Evolutionary conservation across 2,329 filamentous ascomycete genomes (phyloP), one percentile per base, ranked within the genome.

Genomic region (Neurospora crassa): DNA sequence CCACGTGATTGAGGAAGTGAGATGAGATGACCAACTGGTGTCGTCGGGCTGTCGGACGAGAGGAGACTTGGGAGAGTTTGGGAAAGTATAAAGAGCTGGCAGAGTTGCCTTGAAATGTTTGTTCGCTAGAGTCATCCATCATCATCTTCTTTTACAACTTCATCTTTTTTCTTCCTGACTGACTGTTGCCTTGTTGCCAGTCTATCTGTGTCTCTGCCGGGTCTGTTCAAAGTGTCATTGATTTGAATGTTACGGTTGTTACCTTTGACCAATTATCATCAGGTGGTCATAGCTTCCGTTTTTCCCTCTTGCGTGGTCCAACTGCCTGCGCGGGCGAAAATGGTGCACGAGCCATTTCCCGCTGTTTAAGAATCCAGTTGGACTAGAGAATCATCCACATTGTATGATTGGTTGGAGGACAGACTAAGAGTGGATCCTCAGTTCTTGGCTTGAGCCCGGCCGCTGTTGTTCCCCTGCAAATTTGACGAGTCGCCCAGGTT

Each of bases 1-100:
- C 68, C 70, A 72, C 69, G 53, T 72, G 53, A 63, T 40, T 40
- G 40, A 12, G 40, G 3, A 40, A 37, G 34, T 37, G 34, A 37
- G 5, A 37, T 37, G 34, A 37, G 5, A 37, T 37, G 34, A 37
- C 34, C 34, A 37, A 37, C n/a, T n/a, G 7, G 34, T 37, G 34
- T 8, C 34, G 34, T 6, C 34, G 34, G 34, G 34, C 34, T 37
- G 34, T 37, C 37, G 37, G 53, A 34, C 45, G 20, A 53, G 45
- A 24, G 20, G 20, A 53, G 45, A 24, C n/a, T 14, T 53, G 14
- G 45, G 16, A 2, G 5, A 53, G 12, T 40, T 11, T 40, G 0
- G 37, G 0, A 11, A 40, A 40, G 20, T 42, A 42, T 42, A 42
- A 24, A 29, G 45, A 16, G 20, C 1, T 12, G 4, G 2, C 11